A percentile compares a stretch with the other conserved stretches of the same genome.
Evolutionary conservation across 768 basidiomycete species (phyloP).

Genomic region (Termitomyces sp.): DNA sequence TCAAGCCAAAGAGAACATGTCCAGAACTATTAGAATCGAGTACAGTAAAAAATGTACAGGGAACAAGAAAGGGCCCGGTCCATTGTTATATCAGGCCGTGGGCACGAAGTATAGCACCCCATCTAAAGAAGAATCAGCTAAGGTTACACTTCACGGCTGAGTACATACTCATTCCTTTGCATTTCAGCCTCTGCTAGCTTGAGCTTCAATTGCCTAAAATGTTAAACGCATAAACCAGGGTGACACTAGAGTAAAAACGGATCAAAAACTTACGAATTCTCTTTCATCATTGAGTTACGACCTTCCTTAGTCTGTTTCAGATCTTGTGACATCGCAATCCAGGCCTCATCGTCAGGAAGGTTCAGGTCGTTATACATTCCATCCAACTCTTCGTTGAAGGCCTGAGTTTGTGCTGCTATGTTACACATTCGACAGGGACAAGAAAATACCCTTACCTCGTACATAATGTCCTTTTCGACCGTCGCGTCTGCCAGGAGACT

Average conservation of each 20-base stretch:
- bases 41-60: conserved; percentile 6
- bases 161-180: conserved; percentile 74
- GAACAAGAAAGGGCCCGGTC: neutral
- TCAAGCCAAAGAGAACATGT: conserved; percentile 2
- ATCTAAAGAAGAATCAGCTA: conserved; percentile 36
- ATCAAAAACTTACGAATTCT: conserved; percentile 65
- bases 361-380: conserved; percentile 84
- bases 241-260: neutral
- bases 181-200: conserved; percentile 65
- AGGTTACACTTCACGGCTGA: conserved; percentile 1
- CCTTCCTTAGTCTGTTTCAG: conserved; percentile 69
- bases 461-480: conserved; percentile 89
- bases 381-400: conserved; percentile 92
- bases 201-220: conserved; percentile 59
- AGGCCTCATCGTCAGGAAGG: conserved; percentile 80
- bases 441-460: conserved; percentile 51
- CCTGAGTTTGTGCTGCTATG: conserved; percentile 38
- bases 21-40: conserved; percentile 4
- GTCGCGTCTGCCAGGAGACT: conserved; percentile 71
- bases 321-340: conserved; percentile 71
- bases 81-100: conserved; percentile 39
- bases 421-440: neutral
- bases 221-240: conserved; percentile 5
- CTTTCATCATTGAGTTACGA: conserved; percentile 66
- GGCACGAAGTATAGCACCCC: conserved; percentile 55